A percentile compares a stretch with the other conserved stretches of the same genome.
These are phyloP conservation scores for Carpinus viminea DNA, from an alignment of 306 rosid genomes.

Conservation along the genomic window DNA sequence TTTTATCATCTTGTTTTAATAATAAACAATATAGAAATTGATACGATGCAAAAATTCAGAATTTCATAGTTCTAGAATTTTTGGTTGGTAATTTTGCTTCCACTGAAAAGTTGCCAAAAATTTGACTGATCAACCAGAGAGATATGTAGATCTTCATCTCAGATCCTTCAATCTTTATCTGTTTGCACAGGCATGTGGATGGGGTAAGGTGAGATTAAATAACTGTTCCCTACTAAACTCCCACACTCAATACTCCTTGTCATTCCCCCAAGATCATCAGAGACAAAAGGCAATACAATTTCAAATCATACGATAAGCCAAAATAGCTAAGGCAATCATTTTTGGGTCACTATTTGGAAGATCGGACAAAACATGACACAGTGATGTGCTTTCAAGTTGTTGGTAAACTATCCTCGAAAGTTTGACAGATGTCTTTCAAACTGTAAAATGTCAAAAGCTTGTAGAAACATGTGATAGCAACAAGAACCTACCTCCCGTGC, in stretches of 20 bases:
- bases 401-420: slow-evolving; percentile 5
- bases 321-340: not conserved
- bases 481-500: slow-evolving; percentile 73
- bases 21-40: not conserved
- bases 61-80: not conserved
- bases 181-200: not conserved
- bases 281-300: not conserved
- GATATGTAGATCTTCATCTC: not conserved
- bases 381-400: not conserved
- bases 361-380: not conserved
- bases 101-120: not conserved
- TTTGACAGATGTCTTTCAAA: not conserved
- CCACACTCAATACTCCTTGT: not conserved
- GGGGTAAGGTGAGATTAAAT: not conserved
- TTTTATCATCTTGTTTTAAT: slow-evolving; percentile 15
- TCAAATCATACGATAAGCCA: not conserved
- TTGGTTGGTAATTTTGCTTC: not conserved
- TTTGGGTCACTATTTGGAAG: not conserved
- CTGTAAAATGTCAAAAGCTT: not conserved
- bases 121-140: not conserved
- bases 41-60: not conserved
- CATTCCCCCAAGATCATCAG: not conserved
- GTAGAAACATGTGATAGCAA: slow-evolving; percentile 5
- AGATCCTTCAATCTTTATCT: not conserved
- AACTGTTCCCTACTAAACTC: not conserved